Evolutionary conservation across 2,329 filamentous ascomycete genomes (phyloP), one percentile per base, ranked within the genome.

Genomic region (Mycosphaerella sp.): DNA sequence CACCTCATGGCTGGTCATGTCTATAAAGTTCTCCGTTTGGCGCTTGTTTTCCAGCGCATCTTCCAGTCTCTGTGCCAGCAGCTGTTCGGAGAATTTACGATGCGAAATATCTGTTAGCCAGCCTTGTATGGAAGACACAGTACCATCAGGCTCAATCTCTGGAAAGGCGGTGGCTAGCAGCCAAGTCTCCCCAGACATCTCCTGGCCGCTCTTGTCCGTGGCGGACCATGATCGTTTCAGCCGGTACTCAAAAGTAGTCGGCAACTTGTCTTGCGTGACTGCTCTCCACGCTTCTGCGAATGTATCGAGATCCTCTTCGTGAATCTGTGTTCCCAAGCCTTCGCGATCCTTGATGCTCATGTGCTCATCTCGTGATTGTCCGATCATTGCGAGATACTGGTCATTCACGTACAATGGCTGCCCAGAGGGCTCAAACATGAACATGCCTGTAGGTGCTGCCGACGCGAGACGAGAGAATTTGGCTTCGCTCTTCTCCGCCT

Each of bases 1-100:
- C 65, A 75, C 73, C 51, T 75, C 73, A 53, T 74, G 71, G 8
- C 66, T 70, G 1, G 63, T 63, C 66, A 70, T 70, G 55, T 70
- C 70, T 14, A 71, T 70, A 51, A 72, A 72, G 34, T 68, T 68
- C 53, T 71, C 68, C 1, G 64, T 69, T 44, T 68, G 64, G 17
- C 67, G 55, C 47, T 71, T 72, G 8, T 64, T 65, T 54, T 71
- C 69, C 10, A 70, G 55, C 2, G 68, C 70, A 45, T 72, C 69
- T 41, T 71, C 62, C 1, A 70, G 62, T 23, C 66, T 59, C 48
- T 64, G 61, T 3, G 63, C 53, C 6, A 68, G 54, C 7, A 70
- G 41, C 14, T 59, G 56, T 36, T 70, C 67, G 2, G 59, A 63
- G 48, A 66, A 67, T 41, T 70, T 70, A 9, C 65, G 60, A 50